These are phyloP conservation scores for Hypoxylon sp. DNA, from an alignment of 2,329 filamentous ascomycete species.

Conservation along the genomic window DNA sequence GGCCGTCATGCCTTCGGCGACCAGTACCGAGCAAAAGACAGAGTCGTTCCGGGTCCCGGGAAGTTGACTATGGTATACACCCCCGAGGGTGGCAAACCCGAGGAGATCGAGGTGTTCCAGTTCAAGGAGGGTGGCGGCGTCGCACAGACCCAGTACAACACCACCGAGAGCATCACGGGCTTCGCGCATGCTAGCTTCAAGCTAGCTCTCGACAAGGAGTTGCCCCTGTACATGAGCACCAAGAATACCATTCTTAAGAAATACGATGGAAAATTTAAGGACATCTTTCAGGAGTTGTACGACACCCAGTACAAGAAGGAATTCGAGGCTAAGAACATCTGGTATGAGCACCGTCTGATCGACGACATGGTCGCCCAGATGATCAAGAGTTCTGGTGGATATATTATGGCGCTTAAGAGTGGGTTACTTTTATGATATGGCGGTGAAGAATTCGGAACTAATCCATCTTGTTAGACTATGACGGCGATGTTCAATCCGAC, in stretches of 20 bases:
- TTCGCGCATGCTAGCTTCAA: constrained; percentile 98
- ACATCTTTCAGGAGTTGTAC: constrained; percentile 98
- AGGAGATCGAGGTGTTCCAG: constrained; percentile 91
- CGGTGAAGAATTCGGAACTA: constrained; percentile 10
- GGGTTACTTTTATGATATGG: constrained; percentile 56
- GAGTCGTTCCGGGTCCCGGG: constrained; percentile 84
- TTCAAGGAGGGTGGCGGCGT: constrained; percentile 90
- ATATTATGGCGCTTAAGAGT: constrained; percentile 99
- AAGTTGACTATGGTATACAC: constrained; percentile 97
- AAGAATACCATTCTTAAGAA: constrained; percentile 99
- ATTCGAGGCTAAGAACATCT: constrained; percentile 93
- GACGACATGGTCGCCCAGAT: constrained; percentile 99
- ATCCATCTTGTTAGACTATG: constrained; percentile 80
- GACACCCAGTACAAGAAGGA: constrained; percentile 87
- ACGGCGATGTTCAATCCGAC: constrained; percentile 98
- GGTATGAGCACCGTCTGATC: constrained; percentile 99
- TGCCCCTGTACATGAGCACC: constrained; percentile 99
- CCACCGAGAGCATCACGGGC: constrained; percentile 91
- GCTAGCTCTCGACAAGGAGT: constrained; percentile 86
- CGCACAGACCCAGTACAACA: constrained; percentile 98
- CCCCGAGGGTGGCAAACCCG: constrained; percentile 82
- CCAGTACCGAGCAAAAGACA: constrained; percentile 97
- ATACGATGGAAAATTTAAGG: constrained; percentile 99
- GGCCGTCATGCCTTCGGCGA: constrained; percentile 98
- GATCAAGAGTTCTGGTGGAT: constrained; percentile 98